phyloP scores from a whole-genome alignment of 2,329 filamentous ascomycete genomes.

The Microsporum canis region DNA sequence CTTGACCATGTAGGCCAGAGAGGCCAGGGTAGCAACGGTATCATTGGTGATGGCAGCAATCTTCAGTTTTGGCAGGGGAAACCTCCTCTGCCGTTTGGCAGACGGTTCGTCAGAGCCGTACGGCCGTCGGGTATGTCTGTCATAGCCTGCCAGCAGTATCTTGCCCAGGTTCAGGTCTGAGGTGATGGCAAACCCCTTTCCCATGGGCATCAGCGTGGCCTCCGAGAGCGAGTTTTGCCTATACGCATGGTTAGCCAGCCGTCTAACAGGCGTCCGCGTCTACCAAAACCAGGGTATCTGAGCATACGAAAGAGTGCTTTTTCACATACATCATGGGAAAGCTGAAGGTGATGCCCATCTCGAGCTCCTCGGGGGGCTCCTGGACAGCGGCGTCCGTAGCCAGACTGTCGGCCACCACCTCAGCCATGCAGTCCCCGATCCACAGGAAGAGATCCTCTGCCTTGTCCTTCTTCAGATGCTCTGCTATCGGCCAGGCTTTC shows the following conservation, averaged over 20 bases:
- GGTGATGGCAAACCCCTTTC: conserved; percentile 47
- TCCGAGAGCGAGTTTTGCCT: conserved; percentile 44
- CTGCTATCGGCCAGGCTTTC: conserved; percentile 43
- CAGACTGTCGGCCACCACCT: conserved; percentile 51
- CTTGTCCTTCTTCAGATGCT: conserved; percentile 52
- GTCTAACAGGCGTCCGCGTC: background rate
- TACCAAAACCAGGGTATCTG: background rate
- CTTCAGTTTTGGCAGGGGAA: conserved; percentile 51
- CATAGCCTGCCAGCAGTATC: conserved; percentile 44
- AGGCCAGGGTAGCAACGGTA: conserved; percentile 66
- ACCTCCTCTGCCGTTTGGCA: conserved; percentile 35
- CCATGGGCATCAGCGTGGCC: conserved; percentile 47
- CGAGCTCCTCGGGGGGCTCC: conserved; percentile 33
- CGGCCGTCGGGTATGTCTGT: conserved; percentile 38
- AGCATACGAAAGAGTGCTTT: background rate
- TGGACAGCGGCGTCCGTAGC: conserved; percentile 30
- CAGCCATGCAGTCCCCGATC: conserved; percentile 66
- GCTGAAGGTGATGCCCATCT: conserved; percentile 41
- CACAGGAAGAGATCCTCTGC: conserved; percentile 66
- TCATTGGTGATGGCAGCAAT: conserved; percentile 73
- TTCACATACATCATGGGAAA: conserved; percentile 39
- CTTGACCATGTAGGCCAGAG: conserved; percentile 61
- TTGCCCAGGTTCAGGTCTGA: conserved; percentile 45
- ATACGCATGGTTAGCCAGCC: conserved; percentile 12
- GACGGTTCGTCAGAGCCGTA: conserved; percentile 31